A percentile compares a stretch with the other conserved stretches of the same genome.
Evolutionary conservation across 148 eudicot genomes (phyloP).

Genomic region (Fagopyrum homotropicum): DNA sequence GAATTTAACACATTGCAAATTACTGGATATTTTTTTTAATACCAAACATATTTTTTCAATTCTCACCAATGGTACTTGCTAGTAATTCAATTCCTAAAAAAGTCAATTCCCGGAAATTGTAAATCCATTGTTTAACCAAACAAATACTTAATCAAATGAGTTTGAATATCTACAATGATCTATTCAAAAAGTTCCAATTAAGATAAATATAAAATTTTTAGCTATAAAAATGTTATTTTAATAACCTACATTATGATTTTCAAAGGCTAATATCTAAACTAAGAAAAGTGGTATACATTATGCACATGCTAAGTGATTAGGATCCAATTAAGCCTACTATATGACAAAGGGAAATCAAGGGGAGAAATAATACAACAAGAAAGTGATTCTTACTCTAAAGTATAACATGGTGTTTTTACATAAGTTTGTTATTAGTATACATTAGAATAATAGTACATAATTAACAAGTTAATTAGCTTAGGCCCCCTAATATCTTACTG

Average conservation of each 20-base stretch:
- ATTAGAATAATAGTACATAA: background rate
- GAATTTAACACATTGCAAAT: no score
- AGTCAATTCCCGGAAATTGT: no score
- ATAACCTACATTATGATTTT: background rate
- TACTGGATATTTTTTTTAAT: no score
- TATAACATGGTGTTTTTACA: background rate
- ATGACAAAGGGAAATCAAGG: background rate
- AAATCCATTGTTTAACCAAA: no score
- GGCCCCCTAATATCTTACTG: background rate
- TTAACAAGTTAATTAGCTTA: background rate
- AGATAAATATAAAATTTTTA: no score
- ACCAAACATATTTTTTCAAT: no score
- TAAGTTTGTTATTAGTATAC: no score
- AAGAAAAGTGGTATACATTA: background rate
- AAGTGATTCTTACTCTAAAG: background rate
- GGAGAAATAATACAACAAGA: background rate
- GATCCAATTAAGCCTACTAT: background rate
- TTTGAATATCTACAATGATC: no score
- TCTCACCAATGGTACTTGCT: no score
- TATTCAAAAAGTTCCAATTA: no score
- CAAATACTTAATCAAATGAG: no score
- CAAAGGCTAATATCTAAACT: constrained; percentile 9
- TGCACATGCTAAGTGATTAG: constrained; percentile 9
- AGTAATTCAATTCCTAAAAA: no score
- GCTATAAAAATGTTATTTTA: background rate